A percentile compares a stretch with the other conserved stretches of the same genome.
These are phyloP conservation scores for Cnidoscolus chayamansa DNA, from an alignment of 441 rosid species.

Conservation along the genomic window DNA sequence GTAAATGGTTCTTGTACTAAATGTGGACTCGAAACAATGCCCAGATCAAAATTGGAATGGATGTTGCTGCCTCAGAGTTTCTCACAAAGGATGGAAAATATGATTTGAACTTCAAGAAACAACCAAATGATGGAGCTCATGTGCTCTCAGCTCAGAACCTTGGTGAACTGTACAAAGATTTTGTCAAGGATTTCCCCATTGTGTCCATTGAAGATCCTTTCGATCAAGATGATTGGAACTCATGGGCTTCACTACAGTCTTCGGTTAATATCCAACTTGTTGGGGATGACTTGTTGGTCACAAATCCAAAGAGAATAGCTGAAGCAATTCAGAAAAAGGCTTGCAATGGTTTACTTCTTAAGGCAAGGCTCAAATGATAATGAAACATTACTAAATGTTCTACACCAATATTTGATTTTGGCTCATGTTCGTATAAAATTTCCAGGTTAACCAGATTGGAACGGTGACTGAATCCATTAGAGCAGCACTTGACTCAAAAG, in stretches of 20 bases:
- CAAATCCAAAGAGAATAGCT: conserved; percentile 88
- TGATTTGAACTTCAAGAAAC: conserved; percentile 91
- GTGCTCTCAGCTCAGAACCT: conserved; percentile 72
- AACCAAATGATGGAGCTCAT: conserved; percentile 81
- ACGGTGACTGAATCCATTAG: conserved; percentile 31
- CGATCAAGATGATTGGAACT: conserved; percentile 96
- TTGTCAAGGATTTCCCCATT: conserved; percentile 77
- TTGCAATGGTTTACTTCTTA: conserved; percentile 80
- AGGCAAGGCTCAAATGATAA: conserved; percentile 33
- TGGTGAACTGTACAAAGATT: conserved; percentile 72
- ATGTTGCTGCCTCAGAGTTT: conserved; percentile 96
- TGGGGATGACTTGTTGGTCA: conserved; percentile 84
- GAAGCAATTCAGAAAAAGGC: conserved; percentile 85
- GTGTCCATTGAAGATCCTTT: conserved; percentile 95
- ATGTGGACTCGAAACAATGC: conserved; percentile 14
- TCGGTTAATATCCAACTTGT: conserved; percentile 31
- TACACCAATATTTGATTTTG: too few species aligned
- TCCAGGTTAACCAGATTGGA: too few species aligned
- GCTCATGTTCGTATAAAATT: too few species aligned
- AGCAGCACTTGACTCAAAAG: conserved; percentile 91
- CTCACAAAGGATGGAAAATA: conserved; percentile 73
- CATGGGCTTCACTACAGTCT: conserved; percentile 42
- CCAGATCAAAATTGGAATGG: conserved; percentile 97
- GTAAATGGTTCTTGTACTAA: conserved; percentile 4
- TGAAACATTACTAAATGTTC: too few species aligned